Conservation (phyloP, 1,284 basidiomycete genomes). For the Porodaedalea pini region DNA sequence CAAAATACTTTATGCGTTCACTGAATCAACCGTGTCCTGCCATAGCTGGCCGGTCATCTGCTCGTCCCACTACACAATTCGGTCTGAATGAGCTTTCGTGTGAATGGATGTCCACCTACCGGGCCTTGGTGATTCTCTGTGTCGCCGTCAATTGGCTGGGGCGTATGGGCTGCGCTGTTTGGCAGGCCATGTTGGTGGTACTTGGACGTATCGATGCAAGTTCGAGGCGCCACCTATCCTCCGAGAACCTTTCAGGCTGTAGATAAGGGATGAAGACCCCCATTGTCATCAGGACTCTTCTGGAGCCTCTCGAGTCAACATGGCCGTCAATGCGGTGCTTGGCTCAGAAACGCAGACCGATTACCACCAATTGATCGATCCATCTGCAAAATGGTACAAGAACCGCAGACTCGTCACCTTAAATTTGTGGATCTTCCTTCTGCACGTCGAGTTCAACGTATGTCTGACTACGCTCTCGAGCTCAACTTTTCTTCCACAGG, state of each 20-base stretch:
- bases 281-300: background rate
- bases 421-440: conserved; percentile 36
- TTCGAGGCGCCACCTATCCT: too few species aligned
- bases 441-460: conserved; percentile 27
- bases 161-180: too few species aligned
- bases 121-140: background rate
- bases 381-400: conserved; percentile 25
- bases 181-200: too few species aligned
- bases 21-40: background rate
- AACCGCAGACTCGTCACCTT: conserved; percentile 30
- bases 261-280: background rate
- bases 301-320: background rate
- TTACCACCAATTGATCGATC: conserved; percentile 25
- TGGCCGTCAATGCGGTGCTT: background rate
- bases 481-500: conserved; percentile 22
- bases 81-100: too few species aligned
- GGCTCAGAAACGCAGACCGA: background rate
- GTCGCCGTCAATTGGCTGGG: background rate
- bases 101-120: background rate
- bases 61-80: background rate
- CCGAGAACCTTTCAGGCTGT: too few species aligned
- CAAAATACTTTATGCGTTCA: conserved; percentile 6
- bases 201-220: too few species aligned
- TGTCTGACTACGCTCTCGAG: background rate
- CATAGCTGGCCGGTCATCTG: conserved; percentile 1